Evolutionary conservation across 345 rosid genomes (phyloP), one percentile per base, ranked within the genome.

Genomic region (Fremontodendron californicum): DNA sequence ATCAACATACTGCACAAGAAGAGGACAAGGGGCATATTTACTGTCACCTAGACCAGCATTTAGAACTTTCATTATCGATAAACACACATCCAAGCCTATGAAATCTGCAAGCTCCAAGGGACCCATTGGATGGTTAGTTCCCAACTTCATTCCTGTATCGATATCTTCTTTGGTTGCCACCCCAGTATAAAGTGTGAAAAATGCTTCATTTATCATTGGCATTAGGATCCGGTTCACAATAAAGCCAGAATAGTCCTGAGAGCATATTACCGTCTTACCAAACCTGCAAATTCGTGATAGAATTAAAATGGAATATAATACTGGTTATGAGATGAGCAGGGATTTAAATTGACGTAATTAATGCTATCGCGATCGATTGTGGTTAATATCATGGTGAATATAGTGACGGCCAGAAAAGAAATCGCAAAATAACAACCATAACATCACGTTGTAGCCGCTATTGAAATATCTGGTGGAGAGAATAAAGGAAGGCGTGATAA

Each of bases 131-230:
- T 93, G 98, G 84, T 95, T 92, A 49, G 96, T 92, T 60, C 97
- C 73, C 18, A 90, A 78, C 84, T 90, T 95, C 97, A 93, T 95
- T 78, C 94, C 98, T 12, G 78, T 73, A 80, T 95, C 99, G 64
- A 95, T 93, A 80, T 93, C 96, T 80, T 95, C 98, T 88, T 89
- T 93, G 15, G 94, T 85, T n/a, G 96, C 97, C 51, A 93, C 97
- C 33, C 99, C 73, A 18, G 98, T 93, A 85, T 90, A 82, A 16
- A 96, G 94, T 6, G 94, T 75, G 80, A 81, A 81, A 80, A 93
- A 93, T 9, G 98, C 97, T 86, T 93, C 97, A 51, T 95, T 95
- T 84, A 95, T 92, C 99, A 95, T 95, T 6, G 98, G 97, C 98
- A 93, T 95, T 48, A 95, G 87, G 82, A 93, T 92, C 54, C 99